Conservation (phyloP, 2,329 filamentous ascomycete genomes). For the Epicoccum sorghinum region DNA sequence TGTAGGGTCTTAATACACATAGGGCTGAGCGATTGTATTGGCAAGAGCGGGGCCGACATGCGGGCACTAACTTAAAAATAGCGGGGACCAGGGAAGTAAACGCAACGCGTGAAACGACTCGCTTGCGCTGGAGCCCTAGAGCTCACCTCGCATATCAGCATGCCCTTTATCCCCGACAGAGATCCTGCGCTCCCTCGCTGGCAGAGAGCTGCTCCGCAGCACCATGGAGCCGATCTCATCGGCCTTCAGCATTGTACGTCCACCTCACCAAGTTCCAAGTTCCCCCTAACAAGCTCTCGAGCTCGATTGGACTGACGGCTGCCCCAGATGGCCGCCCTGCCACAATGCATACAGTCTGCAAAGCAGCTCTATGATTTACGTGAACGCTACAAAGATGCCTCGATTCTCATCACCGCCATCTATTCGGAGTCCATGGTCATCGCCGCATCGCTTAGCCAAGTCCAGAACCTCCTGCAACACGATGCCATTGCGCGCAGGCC, state of each 20-base stretch:
- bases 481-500: slow-evolving; percentile 37
- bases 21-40: neutral
- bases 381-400: slow-evolving; percentile 39
- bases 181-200: neutral
- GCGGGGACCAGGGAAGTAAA: neutral
- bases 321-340: slow-evolving; percentile 28
- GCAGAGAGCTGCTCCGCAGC: neutral
- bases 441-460: slow-evolving; percentile 40
- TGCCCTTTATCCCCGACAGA: neutral
- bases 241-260: slow-evolving; percentile 14
- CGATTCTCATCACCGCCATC: slow-evolving; percentile 38
- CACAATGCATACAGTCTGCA: slow-evolving; percentile 37
- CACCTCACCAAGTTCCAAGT: too few species aligned
- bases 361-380: slow-evolving; percentile 41
- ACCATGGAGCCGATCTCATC: slow-evolving; percentile 16
- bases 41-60: neutral
- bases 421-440: slow-evolving; percentile 44
- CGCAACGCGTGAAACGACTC: slow-evolving; percentile 7
- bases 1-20: too few species aligned
- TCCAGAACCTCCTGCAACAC: slow-evolving; percentile 37
- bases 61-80: neutral
- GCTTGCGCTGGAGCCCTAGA: neutral
- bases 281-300: neutral
- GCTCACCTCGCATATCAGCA: neutral
- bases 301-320: neutral